Conservation (phyloP, 2,329 filamentous ascomycete genomes). For the Diaporthe sp. region DNA sequence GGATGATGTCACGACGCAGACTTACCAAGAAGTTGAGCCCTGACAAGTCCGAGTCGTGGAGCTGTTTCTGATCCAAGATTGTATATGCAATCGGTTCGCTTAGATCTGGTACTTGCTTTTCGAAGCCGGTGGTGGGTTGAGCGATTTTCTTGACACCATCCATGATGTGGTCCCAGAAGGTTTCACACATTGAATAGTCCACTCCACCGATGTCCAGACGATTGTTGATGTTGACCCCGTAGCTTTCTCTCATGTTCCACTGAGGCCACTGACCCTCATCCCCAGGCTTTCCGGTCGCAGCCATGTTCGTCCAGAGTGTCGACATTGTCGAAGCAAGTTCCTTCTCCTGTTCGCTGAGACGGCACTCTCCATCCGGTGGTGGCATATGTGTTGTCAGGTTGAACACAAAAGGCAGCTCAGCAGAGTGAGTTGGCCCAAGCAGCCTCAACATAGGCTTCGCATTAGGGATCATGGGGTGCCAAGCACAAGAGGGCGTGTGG, state of each 20-base stretch:
- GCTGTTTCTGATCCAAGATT: background rate
- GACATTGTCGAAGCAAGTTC: background rate
- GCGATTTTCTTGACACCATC: background rate
- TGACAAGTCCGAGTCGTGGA: background rate
- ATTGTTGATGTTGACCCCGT: background rate
- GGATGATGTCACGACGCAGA: background rate
- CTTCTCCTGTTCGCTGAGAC: background rate
- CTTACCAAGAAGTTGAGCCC: background rate
- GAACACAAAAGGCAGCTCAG: background rate
- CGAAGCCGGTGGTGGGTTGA: background rate
- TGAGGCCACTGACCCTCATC: background rate
- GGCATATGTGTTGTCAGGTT: background rate
- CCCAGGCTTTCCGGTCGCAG: background rate
- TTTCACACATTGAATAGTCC: conserved; percentile 5
- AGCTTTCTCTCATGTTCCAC: background rate
- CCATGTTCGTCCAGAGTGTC: background rate
- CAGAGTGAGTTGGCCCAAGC: background rate
- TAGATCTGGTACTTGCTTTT: background rate
- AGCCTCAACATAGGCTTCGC: background rate
- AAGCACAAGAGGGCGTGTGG: background rate
- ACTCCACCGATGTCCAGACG: background rate
- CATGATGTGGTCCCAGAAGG: background rate
- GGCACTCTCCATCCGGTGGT: background rate
- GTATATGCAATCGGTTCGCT: background rate
- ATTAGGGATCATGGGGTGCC: background rate